Evolutionary conservation across 2,329 filamentous ascomycete species (phyloP), one percentile per base, ranked within the genome.

Genomic region (Fusarium vanettenii): DNA sequence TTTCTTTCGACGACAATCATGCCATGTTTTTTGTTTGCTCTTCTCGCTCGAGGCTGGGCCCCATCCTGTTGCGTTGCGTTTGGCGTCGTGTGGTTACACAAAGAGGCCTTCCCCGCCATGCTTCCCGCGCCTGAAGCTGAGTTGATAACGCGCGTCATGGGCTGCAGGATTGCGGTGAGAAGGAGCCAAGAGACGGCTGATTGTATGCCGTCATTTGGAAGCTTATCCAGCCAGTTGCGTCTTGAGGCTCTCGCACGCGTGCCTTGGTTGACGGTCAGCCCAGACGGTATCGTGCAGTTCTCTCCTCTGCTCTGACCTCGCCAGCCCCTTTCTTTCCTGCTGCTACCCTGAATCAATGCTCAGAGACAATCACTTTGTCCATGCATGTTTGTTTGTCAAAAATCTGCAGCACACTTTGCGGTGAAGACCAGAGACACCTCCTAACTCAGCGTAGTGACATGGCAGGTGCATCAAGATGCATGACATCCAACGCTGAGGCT

Each of bases 341-440:
- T 60, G 31, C 60, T 43, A 29, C 50, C 56, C 45, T 25, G 31
- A 45, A 33, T 61, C 69, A 43, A 70, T 65, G 59, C 27, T 33
- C 71, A 76, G 63, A 74, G 62, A 74, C 71, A 71, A 27, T 20
- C 61, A 6, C 7, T 66, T 62, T 63, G 35, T 16, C 52, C 52
- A 35, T 67, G 62, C 63, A 65, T 76, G 55, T 61, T 48, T 63
- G 52, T 60, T 60, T 16, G 33, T 43, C 60, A 41, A 66, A 37
- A 73, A 20, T 25, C 52, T 65, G 70, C 70, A 64, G 56, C 56
- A 48, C 63, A 20, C 43, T 60, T 76, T 76, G 67, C 75, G 75
- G 75, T 76, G 63, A 76, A 57, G 67, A 72, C 70, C 60, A 76
- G 67, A 77, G 64, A 75, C 64, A 27, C 37, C 66, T 55, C 25